Percentiles rank a stretch among this genome's conserved stretches.
These are phyloP conservation scores for Penicillium crystallinum DNA, from an alignment of 495 filamentous ascomycete species.

Conservation along the genomic window DNA sequence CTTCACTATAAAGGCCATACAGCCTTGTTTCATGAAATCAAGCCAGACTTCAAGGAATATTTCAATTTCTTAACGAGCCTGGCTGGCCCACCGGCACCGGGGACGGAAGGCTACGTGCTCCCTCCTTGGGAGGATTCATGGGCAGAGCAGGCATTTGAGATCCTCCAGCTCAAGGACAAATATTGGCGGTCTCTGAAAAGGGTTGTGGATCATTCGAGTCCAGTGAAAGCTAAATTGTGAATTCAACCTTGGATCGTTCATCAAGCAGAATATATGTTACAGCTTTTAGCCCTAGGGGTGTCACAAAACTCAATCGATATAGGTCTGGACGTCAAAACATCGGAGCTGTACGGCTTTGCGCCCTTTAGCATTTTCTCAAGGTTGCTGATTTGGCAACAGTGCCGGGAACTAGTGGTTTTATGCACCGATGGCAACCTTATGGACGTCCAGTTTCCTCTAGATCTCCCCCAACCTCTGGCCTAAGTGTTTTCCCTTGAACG, in stretches of 20 bases:
- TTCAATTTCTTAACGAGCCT: slow-evolving; percentile 38
- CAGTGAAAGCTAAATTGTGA: not conserved
- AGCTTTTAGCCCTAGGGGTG: too few species aligned
- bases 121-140: slow-evolving; percentile 35
- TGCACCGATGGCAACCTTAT: not conserved
- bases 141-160: slow-evolving; percentile 26
- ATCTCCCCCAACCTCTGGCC: too few species aligned
- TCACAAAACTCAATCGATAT: not conserved
- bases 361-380: not conserved
- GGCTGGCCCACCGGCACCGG: slow-evolving; percentile 35
- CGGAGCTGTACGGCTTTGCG: not conserved
- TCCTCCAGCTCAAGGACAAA: slow-evolving; percentile 17
- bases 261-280: not conserved
- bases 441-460: not conserved
- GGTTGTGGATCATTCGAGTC: not conserved
- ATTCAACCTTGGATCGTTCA: not conserved
- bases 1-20: slow-evolving; percentile 38
- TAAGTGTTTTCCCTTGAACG: too few species aligned
- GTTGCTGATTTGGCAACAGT: not conserved
- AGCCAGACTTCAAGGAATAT: slow-evolving; percentile 48
- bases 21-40: slow-evolving; percentile 38
- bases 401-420: not conserved
- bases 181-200: slow-evolving; percentile 14
- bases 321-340: not conserved
- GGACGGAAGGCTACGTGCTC: slow-evolving; percentile 30